Evolutionary conservation across 164 flowering plant species (phyloP), one percentile per base, ranked within the genome.

Genomic region (Chimonanthus praecox): DNA sequence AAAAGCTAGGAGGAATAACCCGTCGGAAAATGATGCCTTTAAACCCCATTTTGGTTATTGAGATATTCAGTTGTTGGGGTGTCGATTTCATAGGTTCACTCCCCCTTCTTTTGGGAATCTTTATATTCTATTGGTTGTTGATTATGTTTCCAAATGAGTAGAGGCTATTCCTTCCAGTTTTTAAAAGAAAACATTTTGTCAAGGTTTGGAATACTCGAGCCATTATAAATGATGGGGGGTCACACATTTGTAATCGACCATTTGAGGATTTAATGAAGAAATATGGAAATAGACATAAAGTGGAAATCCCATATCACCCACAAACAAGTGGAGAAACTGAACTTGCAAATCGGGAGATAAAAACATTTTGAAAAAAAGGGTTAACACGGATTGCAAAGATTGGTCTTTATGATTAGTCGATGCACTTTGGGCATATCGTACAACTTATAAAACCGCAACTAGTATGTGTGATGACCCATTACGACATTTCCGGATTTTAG

Each of bases 221-320:
- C 61, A 70, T 70, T 13, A 70, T 70, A 18, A 48, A 9, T 18
- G 72, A 70, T 70, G 62, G 46, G 13, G 61, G 45, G 9, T 15
- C 51, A 3, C 61, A 70, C 58, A 49, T 70, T 7, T 48, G 60
- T 48, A 70, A 70, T 70, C 4, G 11, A 11, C 5, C 6, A n/a
- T 13, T 70, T 48, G 72, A 48, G 47, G 2, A 18, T 11, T 18
- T 70, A 16, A 1, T 70, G 72, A 70, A 49, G 62, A 49, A 70
- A 47, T 69, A 69, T 50, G 44, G 62, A 1, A 49, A 49, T 6
- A 48, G 3, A 16, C 60, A 70, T n/a, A 70, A 70, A 49, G 44
- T 70, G 11, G 45, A 3, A 2, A 70, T 63, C 45, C 72, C 72
- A 5, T 70, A 70, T 51, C 72, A 70, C 10, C 72, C 63, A 49